Conservation (phyloP, 257 asterid species). For the Solanum tarijense region DNA sequence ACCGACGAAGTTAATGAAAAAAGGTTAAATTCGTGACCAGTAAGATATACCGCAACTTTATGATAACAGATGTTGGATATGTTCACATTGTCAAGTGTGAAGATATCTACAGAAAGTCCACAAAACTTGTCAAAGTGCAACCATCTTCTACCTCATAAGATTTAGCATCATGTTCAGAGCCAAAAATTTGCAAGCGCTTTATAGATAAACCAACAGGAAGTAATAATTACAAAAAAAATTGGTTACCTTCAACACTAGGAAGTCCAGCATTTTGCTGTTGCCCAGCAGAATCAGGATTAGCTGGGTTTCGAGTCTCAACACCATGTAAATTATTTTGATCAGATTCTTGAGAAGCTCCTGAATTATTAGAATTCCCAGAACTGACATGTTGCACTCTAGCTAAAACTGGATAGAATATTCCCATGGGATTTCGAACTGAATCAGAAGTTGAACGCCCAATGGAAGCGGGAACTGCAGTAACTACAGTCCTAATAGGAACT, state of each 20-base stretch:
- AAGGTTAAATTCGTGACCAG: neutral
- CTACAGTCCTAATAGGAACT: conserved; percentile 52
- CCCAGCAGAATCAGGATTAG: conserved; percentile 27
- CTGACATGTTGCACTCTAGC: conserved; percentile 59
- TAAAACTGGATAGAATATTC: conserved; percentile 65
- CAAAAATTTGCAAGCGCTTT: neutral
- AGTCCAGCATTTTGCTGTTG: conserved; percentile 25
- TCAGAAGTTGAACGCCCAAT: conserved; percentile 36
- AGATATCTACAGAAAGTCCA: neutral
- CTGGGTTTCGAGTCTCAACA: conserved; percentile 17
- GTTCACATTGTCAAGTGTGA: neutral
- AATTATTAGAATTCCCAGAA: conserved; percentile 26
- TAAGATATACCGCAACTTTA: neutral
- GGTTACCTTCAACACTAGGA: conserved; percentile 32
- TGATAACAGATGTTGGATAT: neutral
- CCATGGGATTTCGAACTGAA: conserved; percentile 59
- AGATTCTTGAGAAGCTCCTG: conserved; percentile 38
- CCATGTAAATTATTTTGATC: conserved; percentile 27
- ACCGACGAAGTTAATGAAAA: neutral
- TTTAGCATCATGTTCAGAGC: neutral
- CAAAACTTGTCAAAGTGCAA: neutral
- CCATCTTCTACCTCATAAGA: neutral
- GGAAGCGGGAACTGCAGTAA: conserved; percentile 48
- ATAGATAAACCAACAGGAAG: neutral
- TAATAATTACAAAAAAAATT: neutral